These are phyloP conservation scores for Pneumocystis sp. DNA, from an alignment of 1,139 yeast genomes.

Conservation along the genomic window DNA sequence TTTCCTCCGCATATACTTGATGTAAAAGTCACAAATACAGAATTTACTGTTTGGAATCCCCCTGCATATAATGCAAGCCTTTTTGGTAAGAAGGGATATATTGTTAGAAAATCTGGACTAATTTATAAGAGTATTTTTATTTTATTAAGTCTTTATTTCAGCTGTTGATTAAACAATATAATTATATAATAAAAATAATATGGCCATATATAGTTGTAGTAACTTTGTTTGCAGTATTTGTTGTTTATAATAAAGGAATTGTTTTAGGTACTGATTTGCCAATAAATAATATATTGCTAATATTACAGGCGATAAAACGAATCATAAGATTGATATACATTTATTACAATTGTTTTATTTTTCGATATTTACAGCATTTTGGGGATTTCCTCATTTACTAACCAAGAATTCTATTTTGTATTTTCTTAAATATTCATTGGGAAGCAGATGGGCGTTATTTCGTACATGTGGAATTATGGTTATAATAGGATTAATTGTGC, in stretches of 20 bases:
- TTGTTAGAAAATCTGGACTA: not conserved
- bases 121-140: conserved; percentile 3
- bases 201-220: conserved; percentile 28
- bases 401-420: conserved; percentile 27
- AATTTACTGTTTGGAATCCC: conserved; percentile 3
- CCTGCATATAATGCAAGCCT: conserved; percentile 2
- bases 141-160: not conserved
- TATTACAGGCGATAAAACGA: conserved; percentile 61
- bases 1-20: conserved; percentile 35
- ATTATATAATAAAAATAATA: not conserved
- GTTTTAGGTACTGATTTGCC: conserved; percentile 37
- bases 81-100: not conserved
- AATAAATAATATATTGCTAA: not conserved
- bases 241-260: conserved; percentile 55
- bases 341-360: conserved; percentile 73
- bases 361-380: conserved; percentile 41
- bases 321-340: conserved; percentile 61
- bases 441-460: not conserved
- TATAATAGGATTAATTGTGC: not conserved
- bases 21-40: conserved; percentile 14
- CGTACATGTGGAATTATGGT: not conserved
- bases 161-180: not conserved
- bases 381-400: conserved; percentile 61
- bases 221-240: conserved; percentile 38
- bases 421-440: conserved; percentile 24